Evolutionary conservation across 495 filamentous ascomycete genomes (phyloP).

Genomic region (Penicillium maclennaniae): DNA sequence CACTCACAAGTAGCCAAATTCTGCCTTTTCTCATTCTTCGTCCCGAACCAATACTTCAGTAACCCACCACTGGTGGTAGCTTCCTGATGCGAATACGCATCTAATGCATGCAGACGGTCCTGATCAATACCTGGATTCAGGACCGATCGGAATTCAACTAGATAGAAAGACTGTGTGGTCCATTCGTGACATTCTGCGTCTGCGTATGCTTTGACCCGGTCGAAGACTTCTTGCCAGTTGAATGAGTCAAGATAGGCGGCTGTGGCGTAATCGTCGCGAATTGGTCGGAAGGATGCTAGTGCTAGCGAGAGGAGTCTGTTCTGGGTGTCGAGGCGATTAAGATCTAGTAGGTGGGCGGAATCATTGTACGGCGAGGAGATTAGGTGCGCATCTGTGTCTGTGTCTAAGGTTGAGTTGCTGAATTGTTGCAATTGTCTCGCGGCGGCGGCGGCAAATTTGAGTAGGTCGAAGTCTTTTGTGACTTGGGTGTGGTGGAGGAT

Average conservation of each 20-base stretch:
- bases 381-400: conserved; percentile 34
- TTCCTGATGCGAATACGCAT: conserved; percentile 72
- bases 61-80: conserved; percentile 76
- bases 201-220: conserved; percentile 42
- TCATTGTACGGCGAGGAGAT: conserved; percentile 73
- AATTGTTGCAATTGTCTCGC: conserved; percentile 27
- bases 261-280: conserved; percentile 70
- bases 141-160: conserved; percentile 76
- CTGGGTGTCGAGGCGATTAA: conserved; percentile 57
- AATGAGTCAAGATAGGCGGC: conserved; percentile 69
- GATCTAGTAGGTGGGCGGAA: conserved; percentile 63
- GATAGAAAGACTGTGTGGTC: conserved; percentile 66
- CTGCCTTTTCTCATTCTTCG: conserved; percentile 56
- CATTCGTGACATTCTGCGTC: conserved; percentile 50
- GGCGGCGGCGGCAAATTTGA: conserved; percentile 36
- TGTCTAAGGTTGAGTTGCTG: conserved; percentile 3
- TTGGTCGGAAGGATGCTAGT: conserved; percentile 56
- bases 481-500: conserved; percentile 31
- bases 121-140: conserved; percentile 59
- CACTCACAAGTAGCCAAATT: conserved; percentile 70
- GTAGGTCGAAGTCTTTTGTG: conserved; percentile 30
- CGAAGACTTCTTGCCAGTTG: conserved; percentile 68
- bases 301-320: conserved; percentile 69
- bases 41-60: conserved; percentile 85
- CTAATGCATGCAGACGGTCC: conserved; percentile 60